Base-by-base conservation (phyloP, 805 yeast genomes). In the Saccharomycopsis selenospora region DNA sequence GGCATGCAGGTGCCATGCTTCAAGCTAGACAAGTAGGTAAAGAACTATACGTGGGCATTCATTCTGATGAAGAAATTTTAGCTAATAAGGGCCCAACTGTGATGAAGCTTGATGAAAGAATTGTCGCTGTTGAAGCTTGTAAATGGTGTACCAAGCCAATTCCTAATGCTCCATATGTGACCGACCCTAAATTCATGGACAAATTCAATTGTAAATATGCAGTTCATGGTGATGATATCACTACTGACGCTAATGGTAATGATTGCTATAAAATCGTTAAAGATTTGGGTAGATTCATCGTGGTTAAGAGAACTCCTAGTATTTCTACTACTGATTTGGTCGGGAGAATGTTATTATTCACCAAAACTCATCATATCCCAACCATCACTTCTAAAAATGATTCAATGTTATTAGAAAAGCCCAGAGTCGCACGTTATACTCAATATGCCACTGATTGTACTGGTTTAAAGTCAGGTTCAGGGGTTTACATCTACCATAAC, bases 161-260 rank as follows among this genome's bases (percentile, higher is more conserved):
- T 14, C 74, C 80, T 2, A 70, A 75, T 54, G 97, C 98, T 0
- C 99, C 99, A 1, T 93, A 93, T 61, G 97, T 91, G 11, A 93
- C 99, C 0, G 85, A 80, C 55, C 95, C 95, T 1, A 68, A 67
- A 38, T 83, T 87, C 46, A 76, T 89, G 87, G 88, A 85, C 57
- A 56, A 70, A 23, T 77, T 77, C 60, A 77, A 76, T 4, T 93
- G 99, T 68, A 66, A 78, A 60, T 93, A 81, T 62, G 99, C 93
- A n/a, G 96, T 93, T 8, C 99, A 93, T 64, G 99, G 99, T 4
- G 99, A 93, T 65, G 99, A 93, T 61, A 88, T 93, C 56, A 93
- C 97, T 23, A 85, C 97, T 1, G 98, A 93, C 65, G 96, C 96
- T 13, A 75, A 87, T 60, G 99, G 99, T 2, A 81, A 86, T 49